phyloP scores from a whole-genome alignment of 163 green algal genomes.

The Scenedesmus sp. region DNA sequence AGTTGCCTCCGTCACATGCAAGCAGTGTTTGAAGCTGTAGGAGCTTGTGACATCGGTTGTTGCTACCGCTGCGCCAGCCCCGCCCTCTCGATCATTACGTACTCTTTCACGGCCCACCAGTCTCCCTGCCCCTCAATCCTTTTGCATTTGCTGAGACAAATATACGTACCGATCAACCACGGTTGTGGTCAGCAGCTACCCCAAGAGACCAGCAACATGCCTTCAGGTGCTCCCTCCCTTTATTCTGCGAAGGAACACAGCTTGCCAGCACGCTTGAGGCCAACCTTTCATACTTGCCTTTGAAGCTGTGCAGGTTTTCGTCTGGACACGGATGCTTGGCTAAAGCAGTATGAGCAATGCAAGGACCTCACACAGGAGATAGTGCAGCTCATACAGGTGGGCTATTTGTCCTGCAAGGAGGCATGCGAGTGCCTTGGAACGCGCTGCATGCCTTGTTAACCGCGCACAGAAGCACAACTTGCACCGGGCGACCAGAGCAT shows the following conservation, averaged over 20 bases:
- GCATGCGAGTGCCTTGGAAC: neutral
- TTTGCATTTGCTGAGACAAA: neutral
- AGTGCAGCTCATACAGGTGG: constrained; percentile 83
- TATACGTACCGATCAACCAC: neutral
- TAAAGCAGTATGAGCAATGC: constrained; percentile 82
- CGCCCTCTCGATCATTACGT: neutral
- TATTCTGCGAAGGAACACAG: neutral
- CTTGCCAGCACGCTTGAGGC: neutral
- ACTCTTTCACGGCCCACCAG: neutral
- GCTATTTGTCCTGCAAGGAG: neutral
- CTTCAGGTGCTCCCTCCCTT: neutral
- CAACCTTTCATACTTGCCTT: neutral
- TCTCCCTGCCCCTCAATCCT: neutral
- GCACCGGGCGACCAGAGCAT: neutral
- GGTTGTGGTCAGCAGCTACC: neutral
- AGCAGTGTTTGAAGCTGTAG: neutral
- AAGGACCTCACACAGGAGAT: constrained; percentile 78
- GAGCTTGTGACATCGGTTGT: too few relatives aligned
- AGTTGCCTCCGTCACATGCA: neutral
- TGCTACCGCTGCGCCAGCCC: too few relatives aligned
- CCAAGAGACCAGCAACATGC: neutral
- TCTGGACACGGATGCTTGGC: constrained; percentile 78
- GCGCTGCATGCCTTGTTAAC: neutral
- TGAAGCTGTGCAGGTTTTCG: constrained; percentile 58
- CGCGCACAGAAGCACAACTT: neutral